Conservation (phyloP, 139 green algal genomes). For the Ettlia oleoabundans region DNA sequence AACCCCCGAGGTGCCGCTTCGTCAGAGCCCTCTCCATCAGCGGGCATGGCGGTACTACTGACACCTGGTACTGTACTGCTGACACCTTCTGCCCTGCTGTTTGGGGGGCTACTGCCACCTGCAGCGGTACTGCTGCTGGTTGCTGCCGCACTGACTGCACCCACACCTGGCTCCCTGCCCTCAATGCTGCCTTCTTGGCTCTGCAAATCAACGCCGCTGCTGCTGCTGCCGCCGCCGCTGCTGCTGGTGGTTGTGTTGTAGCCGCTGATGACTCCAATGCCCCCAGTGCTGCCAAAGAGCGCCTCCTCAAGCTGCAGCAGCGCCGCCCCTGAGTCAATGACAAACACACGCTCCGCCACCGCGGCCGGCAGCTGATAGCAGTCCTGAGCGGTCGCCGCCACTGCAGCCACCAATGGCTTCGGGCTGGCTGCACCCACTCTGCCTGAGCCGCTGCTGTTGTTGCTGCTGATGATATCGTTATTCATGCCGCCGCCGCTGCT, state of each 20-base stretch:
- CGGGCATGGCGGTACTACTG: background rate
- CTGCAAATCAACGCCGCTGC: too few species aligned
- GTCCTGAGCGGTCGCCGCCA: background rate
- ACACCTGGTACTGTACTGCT: too few species aligned
- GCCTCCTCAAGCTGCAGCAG: background rate
- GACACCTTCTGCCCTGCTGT: too few species aligned
- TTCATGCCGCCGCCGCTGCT: background rate
- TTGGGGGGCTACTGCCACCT: too few species aligned
- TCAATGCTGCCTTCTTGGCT: too few species aligned
- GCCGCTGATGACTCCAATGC: too few species aligned
- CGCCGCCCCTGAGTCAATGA: background rate
- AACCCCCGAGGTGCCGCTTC: too few species aligned
- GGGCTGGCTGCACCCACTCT: background rate
- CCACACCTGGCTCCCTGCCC: too few species aligned
- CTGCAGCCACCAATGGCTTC: background rate
- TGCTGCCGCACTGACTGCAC: too few species aligned
- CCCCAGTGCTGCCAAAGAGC: background rate
- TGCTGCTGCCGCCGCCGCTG: too few species aligned
- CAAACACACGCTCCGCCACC: background rate
- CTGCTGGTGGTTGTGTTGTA: too few species aligned
- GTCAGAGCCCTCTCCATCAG: too few species aligned
- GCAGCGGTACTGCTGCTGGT: background rate
- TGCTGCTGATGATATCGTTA: background rate
- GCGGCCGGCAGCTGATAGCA: slow-evolving; percentile 6
- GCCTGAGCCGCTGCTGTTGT: background rate